Evolutionary conservation across 345 rosid genomes (phyloP), one percentile per base, ranked within the genome.

Genomic region (Salix udensis): DNA sequence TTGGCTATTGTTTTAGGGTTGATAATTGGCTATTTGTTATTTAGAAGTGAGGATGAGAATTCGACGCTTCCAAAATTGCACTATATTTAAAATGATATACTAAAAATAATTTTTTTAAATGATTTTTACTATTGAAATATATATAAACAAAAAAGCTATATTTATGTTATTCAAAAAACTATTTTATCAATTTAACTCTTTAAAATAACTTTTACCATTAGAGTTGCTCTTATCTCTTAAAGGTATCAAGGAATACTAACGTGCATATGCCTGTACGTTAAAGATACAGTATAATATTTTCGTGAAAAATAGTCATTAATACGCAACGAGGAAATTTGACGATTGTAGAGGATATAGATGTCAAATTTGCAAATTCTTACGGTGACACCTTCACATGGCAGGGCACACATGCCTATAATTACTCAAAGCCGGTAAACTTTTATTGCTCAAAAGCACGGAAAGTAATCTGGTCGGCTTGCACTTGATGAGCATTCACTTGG

Each of bases 1-100:
- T 68, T 94, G 72, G 91, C 95, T 2, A 79, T 92, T 39, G 90
- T 92, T 34, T 16, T 80, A 39, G 98, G 98, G 10, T 83, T 94
- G 28, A 30, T 87, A 24, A 80, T 84, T 52, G 98, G 97, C 2
- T 94, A 87, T 71, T 79, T 83, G 7, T 11, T 87, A 44, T 92
- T 91, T 73, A 77, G 95, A 76, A 78, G 81, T 37, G 87, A 74
- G 0, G 88, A 67, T 53, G 89, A 80, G 14, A 85, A 83, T 2
- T 79, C 30, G 67, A 75, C 9, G 19, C 73, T 65, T 11, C 84
- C 74, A 31, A 31, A 31, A 31, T 31, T 31, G 0, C 0, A 31
- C 0, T 31, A 31, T 31, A 31, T 31, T 31, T 31, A 31, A 31
- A 31, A 31, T 4, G 0, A 31, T 31, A 31, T 31, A 31, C 0